Base-by-base conservation (phyloP, 2,329 filamentous ascomycete genomes). In the Ascochyta fabae region DNA sequence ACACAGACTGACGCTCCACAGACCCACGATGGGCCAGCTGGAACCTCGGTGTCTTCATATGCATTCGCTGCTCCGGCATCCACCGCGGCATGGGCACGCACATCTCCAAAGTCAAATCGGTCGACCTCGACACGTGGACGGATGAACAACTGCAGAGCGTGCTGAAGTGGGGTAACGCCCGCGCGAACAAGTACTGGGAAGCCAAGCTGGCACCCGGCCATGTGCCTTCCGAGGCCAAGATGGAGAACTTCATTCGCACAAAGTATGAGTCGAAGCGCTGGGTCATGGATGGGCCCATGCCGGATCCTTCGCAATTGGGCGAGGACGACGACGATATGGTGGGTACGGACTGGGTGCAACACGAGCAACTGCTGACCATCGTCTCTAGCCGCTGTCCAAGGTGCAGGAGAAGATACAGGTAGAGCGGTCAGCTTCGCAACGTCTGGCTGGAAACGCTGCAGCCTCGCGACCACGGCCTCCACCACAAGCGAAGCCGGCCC, bases 191-290 rank as follows among this genome's bases (percentile, higher is more conserved):
- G 82, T 88, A 98, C 77, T 99, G 94, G 94, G 96, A 99, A 78
- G 86, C 91, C 60, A 99, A 98, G 80, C 80, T 99, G 70, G 92
- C 94, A 2, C 80, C 89, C 13, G 93, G 93, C 56, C 95, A 99
- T 77, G 87, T 94, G 42, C 95, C 95, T 1, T 96, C 94, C 22
- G 96, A 99, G 80, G 86, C 90, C 65, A 99, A 99, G 84, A 98
- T 99, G 68, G 95, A 99, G 84, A 99, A 98, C 82, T 99, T 99
- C 73, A 98, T 99, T 69, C 88, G 95, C 65, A 99, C 96, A 53
- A 99, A 99, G 78, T 99, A 99, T 77, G 95, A 99, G 76, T 90
- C 95, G 49, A 98, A 96, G 85, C 85, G 96, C 79, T 99, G 95
- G 95, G 90, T 92, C n/a, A 98, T 98, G 93, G 95, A 99, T 58